These are phyloP conservation scores for Luffa aegyptiaca DNA, from an alignment of 306 rosid species.

Conservation along the genomic window DNA sequence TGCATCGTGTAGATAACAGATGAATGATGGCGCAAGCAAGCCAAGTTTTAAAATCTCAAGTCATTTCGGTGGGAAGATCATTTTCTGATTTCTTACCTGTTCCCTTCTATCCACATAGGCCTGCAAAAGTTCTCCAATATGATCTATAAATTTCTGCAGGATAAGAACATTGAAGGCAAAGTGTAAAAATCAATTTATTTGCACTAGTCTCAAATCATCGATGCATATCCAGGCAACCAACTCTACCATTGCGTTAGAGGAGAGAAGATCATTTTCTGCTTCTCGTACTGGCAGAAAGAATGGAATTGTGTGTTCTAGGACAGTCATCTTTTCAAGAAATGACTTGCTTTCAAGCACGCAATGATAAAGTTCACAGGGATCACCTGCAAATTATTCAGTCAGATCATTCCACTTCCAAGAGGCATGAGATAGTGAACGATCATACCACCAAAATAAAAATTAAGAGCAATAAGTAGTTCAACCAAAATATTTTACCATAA, in stretches of 20 bases:
- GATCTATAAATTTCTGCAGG: conserved; percentile 88
- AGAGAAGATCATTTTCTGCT: conserved; percentile 79
- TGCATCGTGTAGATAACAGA: not conserved
- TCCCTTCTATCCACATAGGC: conserved; percentile 94
- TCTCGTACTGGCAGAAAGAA: conserved; percentile 80
- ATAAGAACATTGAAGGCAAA: conserved; percentile 10
- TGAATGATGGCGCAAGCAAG: not conserved
- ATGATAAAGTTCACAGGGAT: conserved; percentile 70
- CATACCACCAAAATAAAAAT: not conserved
- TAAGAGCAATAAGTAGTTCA: not conserved
- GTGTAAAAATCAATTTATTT: conserved; percentile 13
- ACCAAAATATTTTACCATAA: not conserved
- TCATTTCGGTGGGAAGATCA: not conserved
- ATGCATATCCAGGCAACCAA: conserved; percentile 24
- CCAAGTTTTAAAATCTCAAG: not conserved
- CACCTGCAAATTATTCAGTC: conserved; percentile 43
- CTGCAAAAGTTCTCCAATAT: conserved; percentile 86
- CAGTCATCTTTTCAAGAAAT: conserved; percentile 92
- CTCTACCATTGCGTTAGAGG: conserved; percentile 81
- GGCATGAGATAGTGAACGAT: not conserved
- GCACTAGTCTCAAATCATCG: conserved; percentile 13
- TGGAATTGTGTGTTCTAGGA: conserved; percentile 85
- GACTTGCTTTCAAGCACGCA: conserved; percentile 95
- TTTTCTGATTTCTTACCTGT: conserved; percentile 55
- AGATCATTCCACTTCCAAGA: conserved; percentile 5